Evolutionary conservation across 2,329 filamentous ascomycete genomes (phyloP).

Genomic region (Exophiala mesophila): DNA sequence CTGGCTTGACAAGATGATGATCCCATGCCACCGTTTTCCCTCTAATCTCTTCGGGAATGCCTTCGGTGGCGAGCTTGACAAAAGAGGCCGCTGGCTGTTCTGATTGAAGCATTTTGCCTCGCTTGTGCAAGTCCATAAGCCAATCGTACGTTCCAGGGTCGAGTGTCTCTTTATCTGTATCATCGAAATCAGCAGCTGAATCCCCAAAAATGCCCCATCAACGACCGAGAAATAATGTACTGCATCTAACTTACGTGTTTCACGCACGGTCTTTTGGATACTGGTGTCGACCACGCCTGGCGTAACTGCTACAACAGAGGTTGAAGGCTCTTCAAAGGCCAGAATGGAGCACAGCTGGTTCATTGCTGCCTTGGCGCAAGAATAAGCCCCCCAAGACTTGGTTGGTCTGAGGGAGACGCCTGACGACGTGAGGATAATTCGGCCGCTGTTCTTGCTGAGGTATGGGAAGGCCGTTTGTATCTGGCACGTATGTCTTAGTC

Average conservation of each 20-base stretch:
- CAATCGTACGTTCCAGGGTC: conserved; percentile 1
- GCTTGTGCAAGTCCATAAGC: not conserved
- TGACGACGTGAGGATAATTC: conserved; percentile 6
- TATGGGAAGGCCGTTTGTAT: conserved; percentile 1
- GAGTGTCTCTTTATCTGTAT: conserved; percentile 4
- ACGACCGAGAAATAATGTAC: not conserved
- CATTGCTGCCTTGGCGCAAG: conserved; percentile 4
- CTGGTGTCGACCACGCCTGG: conserved; percentile 7
- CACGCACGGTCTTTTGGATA: conserved; percentile 2
- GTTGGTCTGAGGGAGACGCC: not conserved
- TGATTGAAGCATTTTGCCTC: conserved; percentile 1
- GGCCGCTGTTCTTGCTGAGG: conserved; percentile 1
- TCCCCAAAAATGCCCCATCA: not conserved
- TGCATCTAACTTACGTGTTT: conserved; percentile 4
- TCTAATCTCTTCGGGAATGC: too few species aligned
- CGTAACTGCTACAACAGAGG: not conserved
- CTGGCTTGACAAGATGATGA: too few species aligned
- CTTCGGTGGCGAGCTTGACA: too few species aligned
- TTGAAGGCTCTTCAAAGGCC: conserved; percentile 1
- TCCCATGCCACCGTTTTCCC: too few species aligned
- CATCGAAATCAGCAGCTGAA: too few species aligned
- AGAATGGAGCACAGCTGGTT: conserved; percentile 4
- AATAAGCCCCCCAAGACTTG: conserved; percentile 2
- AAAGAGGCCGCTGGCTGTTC: conserved; percentile 4
- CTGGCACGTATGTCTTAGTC: too few species aligned